Conservation (phyloP, 768 basidiomycete genomes). For the Kwoniella sp. region DNA sequence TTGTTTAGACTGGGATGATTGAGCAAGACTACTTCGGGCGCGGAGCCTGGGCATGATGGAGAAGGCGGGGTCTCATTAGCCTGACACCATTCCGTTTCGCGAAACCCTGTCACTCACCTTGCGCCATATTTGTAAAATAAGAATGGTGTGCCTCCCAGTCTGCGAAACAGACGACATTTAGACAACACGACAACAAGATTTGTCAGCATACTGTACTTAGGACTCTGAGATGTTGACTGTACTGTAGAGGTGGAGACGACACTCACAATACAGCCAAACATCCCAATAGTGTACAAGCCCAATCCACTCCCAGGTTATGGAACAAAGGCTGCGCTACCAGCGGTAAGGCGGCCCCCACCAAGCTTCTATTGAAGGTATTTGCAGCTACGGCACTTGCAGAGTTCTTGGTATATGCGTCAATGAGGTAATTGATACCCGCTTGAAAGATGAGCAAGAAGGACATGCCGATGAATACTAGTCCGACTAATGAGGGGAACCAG, state of each 20-base stretch:
- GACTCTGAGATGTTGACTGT: no score
- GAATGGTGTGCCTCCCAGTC: slow-evolving; percentile 18
- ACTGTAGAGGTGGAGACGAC: no score
- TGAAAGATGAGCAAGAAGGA: slow-evolving; percentile 56
- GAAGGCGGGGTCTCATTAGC: not conserved
- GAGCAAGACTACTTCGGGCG: not conserved
- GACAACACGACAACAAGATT: no score
- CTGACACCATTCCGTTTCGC: not conserved
- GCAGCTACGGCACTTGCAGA: slow-evolving; percentile 46
- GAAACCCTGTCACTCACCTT: slow-evolving; percentile 10
- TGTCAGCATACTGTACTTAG: no score
- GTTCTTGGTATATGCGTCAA: slow-evolving; percentile 50
- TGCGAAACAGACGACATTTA: no score
- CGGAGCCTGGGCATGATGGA: not conserved
- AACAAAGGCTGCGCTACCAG: slow-evolving; percentile 23
- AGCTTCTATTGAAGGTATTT: slow-evolving; percentile 46
- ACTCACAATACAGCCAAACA: slow-evolving; percentile 24
- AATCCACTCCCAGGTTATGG: slow-evolving; percentile 25
- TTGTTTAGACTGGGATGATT: not conserved
- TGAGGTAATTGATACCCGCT: slow-evolving; percentile 46
- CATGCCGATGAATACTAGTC: slow-evolving; percentile 51
- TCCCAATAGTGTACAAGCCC: slow-evolving; percentile 31
- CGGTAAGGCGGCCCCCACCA: slow-evolving; percentile 39
- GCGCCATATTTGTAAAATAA: slow-evolving; percentile 22
- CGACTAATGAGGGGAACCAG: slow-evolving; percentile 49